Evolutionary conservation across 305 asterid species (phyloP).

Genomic region (Petunia hybrid): DNA sequence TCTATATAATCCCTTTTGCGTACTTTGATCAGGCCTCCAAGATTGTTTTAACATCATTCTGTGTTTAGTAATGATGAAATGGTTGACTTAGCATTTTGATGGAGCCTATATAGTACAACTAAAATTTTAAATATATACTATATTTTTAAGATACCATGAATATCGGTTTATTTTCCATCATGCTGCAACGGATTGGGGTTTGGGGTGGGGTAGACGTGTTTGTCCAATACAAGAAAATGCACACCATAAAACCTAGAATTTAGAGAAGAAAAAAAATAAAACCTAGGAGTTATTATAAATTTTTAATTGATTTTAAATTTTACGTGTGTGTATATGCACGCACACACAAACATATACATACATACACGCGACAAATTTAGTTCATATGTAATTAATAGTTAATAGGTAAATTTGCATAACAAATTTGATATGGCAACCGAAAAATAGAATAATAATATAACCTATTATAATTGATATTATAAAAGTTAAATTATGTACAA

Average conservation of each 20-base stretch:
- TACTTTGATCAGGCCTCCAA: not conserved
- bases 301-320: too few species aligned
- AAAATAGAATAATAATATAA: not conserved
- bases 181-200: not conserved
- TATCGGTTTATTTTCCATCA: not conserved
- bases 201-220: not conserved
- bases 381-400: too few species aligned
- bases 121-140: not conserved
- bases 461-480: not conserved
- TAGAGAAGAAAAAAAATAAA: too few species aligned
- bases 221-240: not conserved
- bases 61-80: not conserved
- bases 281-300: too few species aligned
- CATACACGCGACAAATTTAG: too few species aligned
- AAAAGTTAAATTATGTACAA: not conserved
- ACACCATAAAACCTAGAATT: too few species aligned
- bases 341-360: too few species aligned
- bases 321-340: too few species aligned
- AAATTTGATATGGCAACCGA: not conserved
- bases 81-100: conserved; percentile 2
- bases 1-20: not conserved
- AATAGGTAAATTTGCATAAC: not conserved
- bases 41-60: not conserved
- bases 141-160: not conserved
- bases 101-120: not conserved